phyloP scores from a whole-genome alignment of 2,329 filamentous ascomycete genomes.

The Xylaria digitata region DNA sequence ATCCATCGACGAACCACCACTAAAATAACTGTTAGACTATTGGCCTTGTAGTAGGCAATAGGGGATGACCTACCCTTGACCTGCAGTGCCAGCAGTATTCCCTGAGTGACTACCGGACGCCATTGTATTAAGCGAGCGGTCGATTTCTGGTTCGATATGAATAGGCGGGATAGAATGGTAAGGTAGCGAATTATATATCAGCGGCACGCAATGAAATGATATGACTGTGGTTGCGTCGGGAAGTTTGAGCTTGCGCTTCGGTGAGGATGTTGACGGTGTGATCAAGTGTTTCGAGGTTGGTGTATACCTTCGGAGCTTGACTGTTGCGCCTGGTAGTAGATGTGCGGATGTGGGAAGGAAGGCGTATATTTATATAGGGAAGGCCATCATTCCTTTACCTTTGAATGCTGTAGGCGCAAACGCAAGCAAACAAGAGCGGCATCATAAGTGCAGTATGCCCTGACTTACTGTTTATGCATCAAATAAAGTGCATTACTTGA shows the following conservation, averaged over 20 bases:
- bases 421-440: background rate
- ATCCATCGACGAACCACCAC: background rate
- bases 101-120: background rate
- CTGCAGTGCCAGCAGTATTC: background rate
- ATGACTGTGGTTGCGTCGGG: background rate
- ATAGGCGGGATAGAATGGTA: background rate
- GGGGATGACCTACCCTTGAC: background rate
- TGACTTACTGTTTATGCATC: background rate
- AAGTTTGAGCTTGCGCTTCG: background rate
- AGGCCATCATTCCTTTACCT: background rate
- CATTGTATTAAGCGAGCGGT: background rate
- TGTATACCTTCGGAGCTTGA: background rate
- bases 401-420: background rate
- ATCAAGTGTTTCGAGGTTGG: background rate
- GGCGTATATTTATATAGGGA: background rate
- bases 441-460: background rate
- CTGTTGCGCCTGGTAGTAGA: background rate
- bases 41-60: background rate
- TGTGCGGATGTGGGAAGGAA: background rate
- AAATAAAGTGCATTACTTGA: background rate
- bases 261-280: background rate
- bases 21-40: background rate
- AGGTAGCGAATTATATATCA: background rate
- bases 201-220: background rate
- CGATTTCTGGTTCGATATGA: background rate